Conservation (phyloP, 108 stramenopile genomes). For the Pseudonitzschia multiseries region DNA sequence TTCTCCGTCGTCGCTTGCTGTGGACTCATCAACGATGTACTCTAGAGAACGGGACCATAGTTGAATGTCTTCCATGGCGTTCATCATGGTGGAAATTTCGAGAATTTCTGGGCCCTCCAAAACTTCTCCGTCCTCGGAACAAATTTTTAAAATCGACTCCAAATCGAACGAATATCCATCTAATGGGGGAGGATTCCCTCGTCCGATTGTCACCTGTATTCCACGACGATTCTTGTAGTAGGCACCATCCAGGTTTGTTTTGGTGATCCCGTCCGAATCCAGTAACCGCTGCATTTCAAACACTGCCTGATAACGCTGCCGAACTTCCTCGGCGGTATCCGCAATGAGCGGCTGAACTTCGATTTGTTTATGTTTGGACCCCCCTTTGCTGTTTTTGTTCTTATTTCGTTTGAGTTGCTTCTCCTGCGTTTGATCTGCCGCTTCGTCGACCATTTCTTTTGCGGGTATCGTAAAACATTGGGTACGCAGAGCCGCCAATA, state of each 20-base stretch:
- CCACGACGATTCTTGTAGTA: slow-evolving; percentile 41
- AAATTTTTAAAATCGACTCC: slow-evolving; percentile 51
- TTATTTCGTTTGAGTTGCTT: slow-evolving; percentile 9
- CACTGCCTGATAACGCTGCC: slow-evolving; percentile 66
- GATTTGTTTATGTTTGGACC: slow-evolving; percentile 12
- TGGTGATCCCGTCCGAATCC: slow-evolving; percentile 14
- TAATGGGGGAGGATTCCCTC: slow-evolving; percentile 49
- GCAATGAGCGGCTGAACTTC: slow-evolving; percentile 52
- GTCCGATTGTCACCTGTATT: slow-evolving; percentile 40
- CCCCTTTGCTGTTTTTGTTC: slow-evolving; percentile 11
- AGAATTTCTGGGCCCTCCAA: slow-evolving; percentile 72
- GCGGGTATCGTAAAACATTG: slow-evolving; percentile 62
- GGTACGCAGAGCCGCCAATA: slow-evolving; percentile 51
- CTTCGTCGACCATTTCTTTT: slow-evolving; percentile 41
- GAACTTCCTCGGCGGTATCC: slow-evolving; percentile 35
- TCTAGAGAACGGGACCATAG: slow-evolving; percentile 53
- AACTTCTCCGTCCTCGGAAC: slow-evolving; percentile 46
- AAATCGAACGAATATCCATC: slow-evolving; percentile 52
- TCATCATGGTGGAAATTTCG: slow-evolving; percentile 58
- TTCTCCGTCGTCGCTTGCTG: slow-evolving; percentile 1
- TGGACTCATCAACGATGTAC: slow-evolving; percentile 21
- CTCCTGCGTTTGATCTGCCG: slow-evolving; percentile 13
- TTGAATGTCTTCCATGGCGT: slow-evolving; percentile 50
- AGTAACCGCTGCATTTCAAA: slow-evolving; percentile 62
- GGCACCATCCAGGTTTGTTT: slow-evolving; percentile 11